A percentile compares a stretch with the other conserved stretches of the same genome.
These are phyloP conservation scores for Podospora sp. DNA, from an alignment of 495 filamentous ascomycete species.

Conservation along the genomic window DNA sequence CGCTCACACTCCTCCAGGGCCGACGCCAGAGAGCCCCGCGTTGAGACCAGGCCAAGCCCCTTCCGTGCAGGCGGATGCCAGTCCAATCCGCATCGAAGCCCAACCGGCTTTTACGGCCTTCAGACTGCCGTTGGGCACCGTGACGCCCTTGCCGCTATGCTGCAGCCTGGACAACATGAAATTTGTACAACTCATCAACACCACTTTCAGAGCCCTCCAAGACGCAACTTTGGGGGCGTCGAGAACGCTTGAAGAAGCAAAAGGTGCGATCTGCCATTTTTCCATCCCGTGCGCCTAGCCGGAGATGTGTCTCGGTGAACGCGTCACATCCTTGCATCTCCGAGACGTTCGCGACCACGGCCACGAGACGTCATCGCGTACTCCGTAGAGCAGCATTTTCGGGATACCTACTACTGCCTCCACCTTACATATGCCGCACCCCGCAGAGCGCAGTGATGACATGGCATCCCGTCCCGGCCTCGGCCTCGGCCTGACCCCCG, in stretches of 20 bases:
- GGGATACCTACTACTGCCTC: conserved; percentile 10
- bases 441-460: conserved; percentile 23
- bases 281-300: conserved; percentile 13
- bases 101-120: conserved; percentile 29
- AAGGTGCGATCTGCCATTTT: conserved; percentile 15
- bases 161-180: conserved; percentile 40
- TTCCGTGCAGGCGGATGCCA: conserved; percentile 29
- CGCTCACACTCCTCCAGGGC: not conserved
- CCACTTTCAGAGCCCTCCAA: conserved; percentile 26
- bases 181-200: conserved; percentile 56
- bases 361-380: conserved; percentile 2
- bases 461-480: conserved; percentile 21
- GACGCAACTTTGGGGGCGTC: conserved; percentile 8
- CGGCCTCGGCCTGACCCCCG: conserved; percentile 6
- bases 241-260: conserved; percentile 1
- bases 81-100: conserved; percentile 43
- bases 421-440: conserved; percentile 7
- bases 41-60: conserved; percentile 4
- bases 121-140: conserved; percentile 50
- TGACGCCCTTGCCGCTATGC: conserved; percentile 49
- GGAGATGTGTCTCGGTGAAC: conserved; percentile 13
- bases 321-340: conserved; percentile 1
- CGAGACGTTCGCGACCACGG: not conserved
- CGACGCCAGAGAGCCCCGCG: conserved; percentile 12
- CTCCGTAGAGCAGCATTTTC: not conserved